These are phyloP conservation scores for Cucurbita maxima DNA, from an alignment of 306 rosid genomes.

Conservation along the genomic window DNA sequence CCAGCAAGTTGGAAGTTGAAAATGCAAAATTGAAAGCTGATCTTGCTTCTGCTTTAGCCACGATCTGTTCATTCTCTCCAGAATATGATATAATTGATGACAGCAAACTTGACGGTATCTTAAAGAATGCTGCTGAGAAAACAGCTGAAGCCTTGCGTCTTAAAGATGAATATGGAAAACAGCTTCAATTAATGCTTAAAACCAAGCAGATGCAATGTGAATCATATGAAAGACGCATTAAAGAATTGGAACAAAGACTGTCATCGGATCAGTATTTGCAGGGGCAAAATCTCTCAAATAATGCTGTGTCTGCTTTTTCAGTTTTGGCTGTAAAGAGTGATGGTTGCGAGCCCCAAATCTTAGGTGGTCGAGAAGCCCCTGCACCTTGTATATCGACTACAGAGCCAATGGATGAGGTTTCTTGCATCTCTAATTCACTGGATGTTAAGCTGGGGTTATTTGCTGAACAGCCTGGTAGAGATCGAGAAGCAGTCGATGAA, in stretches of 20 bases:
- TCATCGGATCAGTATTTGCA: conserved; percentile 59
- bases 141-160: conserved; percentile 81
- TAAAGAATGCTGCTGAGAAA: conserved; percentile 65
- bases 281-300: conserved; percentile 45
- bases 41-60: conserved; percentile 77
- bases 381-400: conserved; percentile 38
- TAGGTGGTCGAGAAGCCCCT: conserved; percentile 29
- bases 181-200: conserved; percentile 67
- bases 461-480: conserved; percentile 38
- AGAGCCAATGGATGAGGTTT: conserved; percentile 95
- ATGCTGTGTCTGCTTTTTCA: conserved; percentile 29
- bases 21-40: conserved; percentile 98
- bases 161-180: conserved; percentile 76
- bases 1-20: conserved; percentile 90
- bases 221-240: conserved; percentile 82
- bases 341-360: conserved; percentile 31
- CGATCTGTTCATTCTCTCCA: conserved; percentile 58
- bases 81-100: conserved; percentile 58
- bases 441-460: conserved; percentile 63
- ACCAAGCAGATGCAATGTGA: conserved; percentile 63
- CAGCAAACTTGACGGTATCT: conserved; percentile 40
- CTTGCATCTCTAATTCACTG: conserved; percentile 70
- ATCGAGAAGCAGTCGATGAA: conserved; percentile 64
- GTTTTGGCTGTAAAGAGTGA: conserved; percentile 36
- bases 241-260: conserved; percentile 84